Conservation (phyloP, 2,329 filamentous ascomycete genomes). For the Bertia moriformis region DNA sequence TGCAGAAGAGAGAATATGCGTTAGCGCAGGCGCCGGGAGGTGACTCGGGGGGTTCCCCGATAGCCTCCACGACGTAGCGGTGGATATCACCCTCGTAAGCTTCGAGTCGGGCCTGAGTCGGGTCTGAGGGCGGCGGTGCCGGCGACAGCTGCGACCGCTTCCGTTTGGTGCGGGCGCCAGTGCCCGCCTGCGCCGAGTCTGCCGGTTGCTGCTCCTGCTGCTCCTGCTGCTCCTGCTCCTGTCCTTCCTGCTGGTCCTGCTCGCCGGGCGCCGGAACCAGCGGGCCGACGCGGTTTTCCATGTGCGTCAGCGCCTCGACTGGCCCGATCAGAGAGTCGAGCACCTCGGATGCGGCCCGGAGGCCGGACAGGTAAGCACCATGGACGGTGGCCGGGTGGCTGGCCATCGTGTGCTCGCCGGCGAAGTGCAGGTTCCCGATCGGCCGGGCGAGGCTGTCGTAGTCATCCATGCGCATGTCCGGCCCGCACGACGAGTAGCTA, state of each 20-base stretch:
- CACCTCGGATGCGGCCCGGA: conserved; percentile 78
- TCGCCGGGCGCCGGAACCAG: too few species aligned
- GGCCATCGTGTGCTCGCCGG: conserved; percentile 88
- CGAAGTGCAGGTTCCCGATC: conserved; percentile 82
- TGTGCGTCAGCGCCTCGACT: conserved; percentile 55
- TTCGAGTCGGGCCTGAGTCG: too few species aligned
- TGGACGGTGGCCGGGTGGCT: conserved; percentile 95
- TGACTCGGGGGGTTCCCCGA: too few species aligned
- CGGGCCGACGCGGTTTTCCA: too few species aligned
- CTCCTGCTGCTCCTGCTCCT: conserved; percentile 55
- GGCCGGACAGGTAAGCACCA: conserved; percentile 83
- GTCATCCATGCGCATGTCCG: conserved; percentile 68
- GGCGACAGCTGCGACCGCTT: too few species aligned
- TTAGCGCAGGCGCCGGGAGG: too few species aligned
- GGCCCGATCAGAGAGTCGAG: conserved; percentile 68
- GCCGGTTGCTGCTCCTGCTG: conserved; percentile 60
- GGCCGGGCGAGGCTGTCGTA: conserved; percentile 81
- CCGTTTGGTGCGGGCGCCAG: too few species aligned
- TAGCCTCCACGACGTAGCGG: too few species aligned
- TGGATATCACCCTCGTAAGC: too few species aligned
- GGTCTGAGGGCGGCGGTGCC: too few species aligned
- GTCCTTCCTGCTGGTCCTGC: conserved; percentile 56
- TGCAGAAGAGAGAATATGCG: too few species aligned
- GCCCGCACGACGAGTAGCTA: conserved; percentile 87
- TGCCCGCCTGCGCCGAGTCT: too few species aligned